Evolutionary conservation across 208 protist genomes (phyloP), one percentile per base, ranked within the genome.

Genomic region (Wallacemonas sp.): DNA sequence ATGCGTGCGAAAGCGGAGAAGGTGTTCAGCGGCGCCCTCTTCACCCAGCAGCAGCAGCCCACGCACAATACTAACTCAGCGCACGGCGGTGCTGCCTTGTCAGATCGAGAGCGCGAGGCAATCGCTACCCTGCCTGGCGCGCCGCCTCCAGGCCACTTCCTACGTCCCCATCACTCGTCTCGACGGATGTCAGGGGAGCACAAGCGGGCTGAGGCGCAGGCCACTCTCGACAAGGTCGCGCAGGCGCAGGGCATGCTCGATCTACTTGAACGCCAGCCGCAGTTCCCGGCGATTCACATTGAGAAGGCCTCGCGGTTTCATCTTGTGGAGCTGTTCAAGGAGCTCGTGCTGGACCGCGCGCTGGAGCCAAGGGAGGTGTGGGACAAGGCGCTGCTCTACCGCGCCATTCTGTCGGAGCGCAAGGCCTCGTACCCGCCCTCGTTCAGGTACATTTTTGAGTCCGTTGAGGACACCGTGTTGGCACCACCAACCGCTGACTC

Each of bases 381-480:
- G 86, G 89, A 92, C 63, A 92, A 91, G 73, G 89, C 89, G 9
- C 72, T 95, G 34, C 63, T 92, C 17, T 95, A 92, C 62, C 78
- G 83, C 24, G 89, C 89, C 17, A 88, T 95, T 59, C 54, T 95
- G 1, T 44, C 54, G 1, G 81, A 95, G 74, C 78, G 86, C 26
- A 78, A 74, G 22, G 63, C 63, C 0, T 85, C 81, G 10, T 95
- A 95, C 68, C 89, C 89, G 32, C 21, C 38, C 10, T 65, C 71
- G 8, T 92, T 91, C 60, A 62, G 67, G 22, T 91, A 92, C 73
- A 89, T 95, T 36, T 81, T 92, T 32, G 60, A 82, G 2, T 62
- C 68, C 2, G 81, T 82, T 0, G 73, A 86, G 1, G 61, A 63
- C 26, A 81, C 78, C 1, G 71, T 74, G 34, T 72, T 93, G 41